These are phyloP conservation scores for Penicillium sp. DNA, from an alignment of 2,329 filamentous ascomycete species.

Conservation along the genomic window DNA sequence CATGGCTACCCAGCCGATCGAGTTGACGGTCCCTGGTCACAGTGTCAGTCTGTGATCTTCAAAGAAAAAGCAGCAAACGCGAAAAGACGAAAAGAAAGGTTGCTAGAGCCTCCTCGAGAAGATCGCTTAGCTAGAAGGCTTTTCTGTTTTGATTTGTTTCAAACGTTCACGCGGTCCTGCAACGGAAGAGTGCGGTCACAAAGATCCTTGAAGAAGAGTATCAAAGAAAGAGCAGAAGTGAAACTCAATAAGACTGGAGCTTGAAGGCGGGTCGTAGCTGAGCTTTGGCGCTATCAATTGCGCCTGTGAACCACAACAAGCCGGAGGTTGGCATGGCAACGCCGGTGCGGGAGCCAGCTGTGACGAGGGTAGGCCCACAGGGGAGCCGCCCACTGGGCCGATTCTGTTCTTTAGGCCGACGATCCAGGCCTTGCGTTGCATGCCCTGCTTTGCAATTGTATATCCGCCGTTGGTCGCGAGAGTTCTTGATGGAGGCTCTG, in stretches of 20 bases:
- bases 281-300: slow-evolving; percentile 37
- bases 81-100: slow-evolving; percentile 18
- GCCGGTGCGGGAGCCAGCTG: slow-evolving; percentile 32
- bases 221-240: slow-evolving; percentile 20
- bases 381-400: slow-evolving; percentile 14
- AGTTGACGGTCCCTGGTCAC: slow-evolving; percentile 62
- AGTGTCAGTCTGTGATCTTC: slow-evolving; percentile 51
- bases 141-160: slow-evolving; percentile 4
- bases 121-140: slow-evolving; percentile 9
- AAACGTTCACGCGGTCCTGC: neutral
- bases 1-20: slow-evolving; percentile 36
- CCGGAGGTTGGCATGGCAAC: slow-evolving; percentile 44
- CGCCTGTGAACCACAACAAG: slow-evolving; percentile 45
- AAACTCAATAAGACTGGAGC: slow-evolving; percentile 31
- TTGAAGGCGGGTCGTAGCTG: slow-evolving; percentile 33
- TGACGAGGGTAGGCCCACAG: slow-evolving; percentile 25
- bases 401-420: slow-evolving; percentile 11
- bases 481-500: slow-evolving; percentile 15
- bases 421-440: slow-evolving; percentile 18
- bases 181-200: neutral
- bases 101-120: slow-evolving; percentile 22
- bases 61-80: slow-evolving; percentile 37
- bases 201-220: slow-evolving; percentile 6
- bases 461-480: neutral
- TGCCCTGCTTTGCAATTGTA: slow-evolving; percentile 2